Evolutionary conservation across 208 protist species (phyloP), one percentile per base, ranked within the genome.

Genomic region (Naegleria gruberi): DNA sequence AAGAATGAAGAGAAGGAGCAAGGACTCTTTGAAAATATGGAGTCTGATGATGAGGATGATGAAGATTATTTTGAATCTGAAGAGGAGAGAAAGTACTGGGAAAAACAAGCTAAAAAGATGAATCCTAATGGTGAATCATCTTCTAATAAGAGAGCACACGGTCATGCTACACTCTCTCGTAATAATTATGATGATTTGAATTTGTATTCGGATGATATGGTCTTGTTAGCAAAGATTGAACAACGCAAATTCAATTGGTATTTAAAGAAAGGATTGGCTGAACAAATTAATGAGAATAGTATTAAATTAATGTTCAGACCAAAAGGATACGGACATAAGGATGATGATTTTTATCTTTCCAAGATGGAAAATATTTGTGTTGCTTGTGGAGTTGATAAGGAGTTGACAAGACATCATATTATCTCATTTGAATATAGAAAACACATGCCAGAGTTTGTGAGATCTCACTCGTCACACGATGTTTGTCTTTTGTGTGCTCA

Each of bases 231-330:
- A 41, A 65, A 42, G 26, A 88, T 88, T 26, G 17, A 37, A 12
- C 7, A 37, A 5, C 37, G 43, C 41, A 51, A 42, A 88, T 88
- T 88, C n/a, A 51, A 88, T 65, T 88, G 84, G 84, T 88, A 88
- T 65, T 41, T 88, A 30, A 51, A 65, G 4, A 88, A 42, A 65
- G 45, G 45, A 65, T 41, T 88, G 10, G 84, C 84, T 30, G 46
- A 41, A 65, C 43, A 88, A 42, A 42, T 88, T 8, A 43, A 65
- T 88, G 84, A 88, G n/a, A 51, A 41, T 41, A 26, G 12, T 37
- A 88, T 88, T 7, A 15, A 65, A 88, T 57, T 88, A 17, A 65
- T 43, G 8, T 88, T 88, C 65, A 42, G 43, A 42, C 19, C 84
- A 43, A 40, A 40, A 41, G 84, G 84, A 40, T 37, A 88, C 65